Base-by-base conservation (phyloP, 805 yeast genomes). In the Nakazawaea laoshanensis region DNA sequence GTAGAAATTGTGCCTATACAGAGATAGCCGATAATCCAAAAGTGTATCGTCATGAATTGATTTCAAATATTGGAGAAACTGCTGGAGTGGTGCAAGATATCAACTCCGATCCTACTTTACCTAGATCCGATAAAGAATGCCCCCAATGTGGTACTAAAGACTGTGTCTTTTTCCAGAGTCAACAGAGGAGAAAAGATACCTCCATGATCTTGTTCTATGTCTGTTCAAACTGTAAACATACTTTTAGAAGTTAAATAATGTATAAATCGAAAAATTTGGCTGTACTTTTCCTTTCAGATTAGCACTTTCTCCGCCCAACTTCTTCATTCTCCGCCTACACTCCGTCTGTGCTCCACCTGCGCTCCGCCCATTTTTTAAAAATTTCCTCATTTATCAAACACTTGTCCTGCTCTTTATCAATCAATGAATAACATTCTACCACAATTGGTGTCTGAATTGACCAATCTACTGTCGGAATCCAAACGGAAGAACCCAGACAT, bases 71-170 rank as follows among this genome's bases (percentile, higher is more conserved):
- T 43, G 95, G 84, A 50, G 96, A 85, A 52, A 89, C 96, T 2
- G 97, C 97, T 1, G 97, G 97, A 47, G 95, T 84, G 34, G 95
- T 92, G 24, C 88, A 84, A 53, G 97, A 89, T 55, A 83, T 92
- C 44, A 96, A 96, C 1, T 67, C 79, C 16, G 99, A 92, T 57
- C 97, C 97, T n/a, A 92, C 98, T 2, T 76, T 92, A 51, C 99
- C 99, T 35, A 69, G 96, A 43, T 82, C 95, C 2, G 92, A 89
- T 55, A 84, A 84, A 51, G 88, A 83, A 47, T 92, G 99, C 57
- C 95, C 96, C 3, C 67, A 70, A 35, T 92, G 99, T 59, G 78
- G 73, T 45, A 80, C 82, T 39, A 75, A 77, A 42, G 95, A 88
- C 46, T 85, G 95, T 57, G 98, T 92, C 24, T 92, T 92, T 54